phyloP scores from a whole-genome alignment of 23 red algal genomes.

The Chondrus crispus region DNA sequence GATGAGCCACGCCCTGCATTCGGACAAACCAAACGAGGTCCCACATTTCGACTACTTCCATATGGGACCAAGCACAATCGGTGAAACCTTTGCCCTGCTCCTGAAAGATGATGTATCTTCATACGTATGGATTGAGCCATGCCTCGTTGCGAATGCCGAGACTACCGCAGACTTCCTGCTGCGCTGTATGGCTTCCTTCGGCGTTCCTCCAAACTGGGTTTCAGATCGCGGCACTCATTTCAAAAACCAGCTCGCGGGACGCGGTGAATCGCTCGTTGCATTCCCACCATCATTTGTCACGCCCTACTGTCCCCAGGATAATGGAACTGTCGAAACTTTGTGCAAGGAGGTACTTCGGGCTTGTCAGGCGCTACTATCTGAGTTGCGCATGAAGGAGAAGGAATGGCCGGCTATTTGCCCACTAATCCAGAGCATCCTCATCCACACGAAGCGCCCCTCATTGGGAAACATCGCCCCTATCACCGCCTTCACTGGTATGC shows the following conservation, averaged over 20 bases:
- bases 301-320: conserved; percentile 11
- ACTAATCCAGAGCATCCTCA: background rate
- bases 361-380: background rate
- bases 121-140: background rate
- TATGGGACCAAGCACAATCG: background rate
- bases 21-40: conserved; percentile 9
- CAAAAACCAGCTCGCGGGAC: background rate
- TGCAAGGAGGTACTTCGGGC: background rate
- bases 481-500: background rate
- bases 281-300: conserved; percentile 15
- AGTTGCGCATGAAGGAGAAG: background rate
- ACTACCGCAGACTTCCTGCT: background rate
- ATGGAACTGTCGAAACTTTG: conserved; percentile 36
- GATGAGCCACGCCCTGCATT: background rate
- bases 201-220: background rate
- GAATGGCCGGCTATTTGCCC: background rate
- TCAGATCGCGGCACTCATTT: conserved; percentile 20
- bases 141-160: background rate
- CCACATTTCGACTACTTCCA: background rate
- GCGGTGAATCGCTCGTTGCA: background rate
- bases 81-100: background rate
- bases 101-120: background rate
- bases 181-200: background rate
- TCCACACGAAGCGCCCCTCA: background rate
- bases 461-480: background rate